Conservation (phyloP, 176 grass and related monocot species). For the Oryza brachyantha region DNA sequence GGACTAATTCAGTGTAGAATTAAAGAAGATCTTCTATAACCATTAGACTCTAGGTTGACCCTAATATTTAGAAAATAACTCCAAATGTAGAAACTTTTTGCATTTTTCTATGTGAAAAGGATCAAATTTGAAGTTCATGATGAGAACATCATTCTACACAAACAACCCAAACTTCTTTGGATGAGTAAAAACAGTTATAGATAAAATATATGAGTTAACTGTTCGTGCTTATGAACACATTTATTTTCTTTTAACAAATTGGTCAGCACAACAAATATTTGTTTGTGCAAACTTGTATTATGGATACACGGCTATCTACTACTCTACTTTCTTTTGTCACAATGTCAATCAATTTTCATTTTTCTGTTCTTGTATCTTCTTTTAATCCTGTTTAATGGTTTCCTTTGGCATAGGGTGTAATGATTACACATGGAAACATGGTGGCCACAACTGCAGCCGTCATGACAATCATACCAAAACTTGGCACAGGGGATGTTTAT, state of each 20-base stretch:
- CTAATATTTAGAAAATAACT: not conserved
- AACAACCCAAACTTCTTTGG: not conserved
- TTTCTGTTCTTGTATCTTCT: not conserved
- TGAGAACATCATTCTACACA: not conserved
- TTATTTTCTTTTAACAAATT: not conserved
- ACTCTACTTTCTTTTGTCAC: not conserved
- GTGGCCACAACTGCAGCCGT: conserved; percentile 70
- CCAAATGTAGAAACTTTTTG: not conserved
- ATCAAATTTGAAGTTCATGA: not conserved
- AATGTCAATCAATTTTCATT: not conserved
- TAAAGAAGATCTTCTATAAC: not conserved
- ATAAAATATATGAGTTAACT: not conserved
- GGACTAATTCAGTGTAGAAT: not conserved
- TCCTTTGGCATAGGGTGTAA: conserved; percentile 61
- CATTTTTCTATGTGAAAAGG: not conserved
- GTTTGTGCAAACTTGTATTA: not conserved
- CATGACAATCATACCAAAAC: conserved; percentile 64
- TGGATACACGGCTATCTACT: not conserved
- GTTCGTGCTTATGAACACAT: not conserved
- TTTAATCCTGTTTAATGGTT: conserved; percentile 20
- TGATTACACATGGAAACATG: conserved; percentile 91
- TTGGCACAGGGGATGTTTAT: conserved; percentile 66
- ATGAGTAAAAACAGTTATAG: not conserved
- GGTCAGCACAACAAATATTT: not conserved
- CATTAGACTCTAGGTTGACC: not conserved